Conservation (phyloP, 2,329 filamentous ascomycete genomes). For the Aureobasidium leucospermi region DNA sequence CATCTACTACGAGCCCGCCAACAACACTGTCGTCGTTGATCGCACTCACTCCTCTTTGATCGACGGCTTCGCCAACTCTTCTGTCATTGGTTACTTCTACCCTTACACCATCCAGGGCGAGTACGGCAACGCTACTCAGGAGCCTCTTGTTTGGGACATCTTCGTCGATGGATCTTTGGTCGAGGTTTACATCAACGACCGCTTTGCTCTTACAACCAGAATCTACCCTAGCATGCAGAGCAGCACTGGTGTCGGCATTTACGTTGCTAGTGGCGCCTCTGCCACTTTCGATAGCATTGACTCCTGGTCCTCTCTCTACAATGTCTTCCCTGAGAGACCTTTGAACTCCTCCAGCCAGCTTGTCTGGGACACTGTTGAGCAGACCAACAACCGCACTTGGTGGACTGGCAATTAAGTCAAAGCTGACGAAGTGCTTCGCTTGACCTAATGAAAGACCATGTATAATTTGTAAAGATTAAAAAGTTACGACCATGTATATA, state of each 20-base stretch:
- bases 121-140: slow-evolving; percentile 21
- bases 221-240: slow-evolving; percentile 40
- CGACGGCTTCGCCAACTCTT: slow-evolving; percentile 35
- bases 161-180: slow-evolving; percentile 42
- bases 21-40: slow-evolving; percentile 40
- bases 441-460: neutral
- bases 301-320: slow-evolving; percentile 28
- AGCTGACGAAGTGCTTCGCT: neutral
- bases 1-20: slow-evolving; percentile 39
- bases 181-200: slow-evolving; percentile 41
- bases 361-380: slow-evolving; percentile 35
- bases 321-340: slow-evolving; percentile 32
- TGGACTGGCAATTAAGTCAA: slow-evolving; percentile 34
- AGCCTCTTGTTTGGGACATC: slow-evolving; percentile 37
- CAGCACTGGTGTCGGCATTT: slow-evolving; percentile 38
- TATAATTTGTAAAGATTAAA: neutral
- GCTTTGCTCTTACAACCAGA: slow-evolving; percentile 35
- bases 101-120: slow-evolving; percentile 32
- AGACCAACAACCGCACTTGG: slow-evolving; percentile 41
- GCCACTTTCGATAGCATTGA: slow-evolving; percentile 31
- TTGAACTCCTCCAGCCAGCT: slow-evolving; percentile 32
- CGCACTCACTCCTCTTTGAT: slow-evolving; percentile 37
- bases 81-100: slow-evolving; percentile 40
- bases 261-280: slow-evolving; percentile 29
- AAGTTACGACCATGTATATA: neutral